A percentile compares a stretch with the other conserved stretches of the same genome.
Conservation (phyloP, 768 basidiomycete species). For the Tylopilus plumbeoviolaceoides region DNA sequence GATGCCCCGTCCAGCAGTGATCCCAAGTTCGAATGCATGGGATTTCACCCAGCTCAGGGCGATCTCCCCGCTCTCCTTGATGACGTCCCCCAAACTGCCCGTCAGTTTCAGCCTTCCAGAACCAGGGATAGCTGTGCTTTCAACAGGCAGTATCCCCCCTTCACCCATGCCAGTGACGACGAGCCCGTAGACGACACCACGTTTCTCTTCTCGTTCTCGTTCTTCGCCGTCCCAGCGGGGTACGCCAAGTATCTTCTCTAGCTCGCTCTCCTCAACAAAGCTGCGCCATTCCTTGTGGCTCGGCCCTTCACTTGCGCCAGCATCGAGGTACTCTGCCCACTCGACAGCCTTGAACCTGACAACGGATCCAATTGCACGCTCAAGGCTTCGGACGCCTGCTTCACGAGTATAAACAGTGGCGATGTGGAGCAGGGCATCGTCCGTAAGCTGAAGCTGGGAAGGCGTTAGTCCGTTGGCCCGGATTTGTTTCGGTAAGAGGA, state of each 20-base stretch:
- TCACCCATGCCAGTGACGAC: constrained; percentile 89
- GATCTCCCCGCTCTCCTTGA: constrained; percentile 88
- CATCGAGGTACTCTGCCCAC: constrained; percentile 63
- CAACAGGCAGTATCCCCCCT: constrained; percentile 81
- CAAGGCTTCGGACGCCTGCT: constrained; percentile 88
- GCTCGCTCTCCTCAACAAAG: constrained; percentile 60
- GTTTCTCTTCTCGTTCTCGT: constrained; percentile 63
- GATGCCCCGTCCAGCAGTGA: constrained; percentile 63
- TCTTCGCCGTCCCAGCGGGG: constrained; percentile 80
- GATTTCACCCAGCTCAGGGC: constrained; percentile 92
- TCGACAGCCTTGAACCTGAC: constrained; percentile 91
- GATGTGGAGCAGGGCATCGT: constrained; percentile 66
- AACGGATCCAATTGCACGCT: constrained; percentile 83
- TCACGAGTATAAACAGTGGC: constrained; percentile 84
- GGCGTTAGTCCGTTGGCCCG: constrained; percentile 67
- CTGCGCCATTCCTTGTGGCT: constrained; percentile 46
- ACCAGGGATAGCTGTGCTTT: constrained; percentile 77
- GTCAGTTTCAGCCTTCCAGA: constrained; percentile 71
- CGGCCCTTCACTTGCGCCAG: constrained; percentile 14
- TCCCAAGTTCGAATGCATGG: constrained; percentile 73
- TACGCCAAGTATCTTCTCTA: constrained; percentile 83
- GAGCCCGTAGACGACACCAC: constrained; percentile 80
- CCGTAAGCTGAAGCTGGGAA: constrained; percentile 59
- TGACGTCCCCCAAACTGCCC: constrained; percentile 84
- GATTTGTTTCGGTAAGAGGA: constrained; percentile 88